Percentiles rank a stretch among this genome's conserved stretches.
These are phyloP conservation scores for Diplodia seriata DNA, from an alignment of 2,329 filamentous ascomycete species.

Conservation along the genomic window DNA sequence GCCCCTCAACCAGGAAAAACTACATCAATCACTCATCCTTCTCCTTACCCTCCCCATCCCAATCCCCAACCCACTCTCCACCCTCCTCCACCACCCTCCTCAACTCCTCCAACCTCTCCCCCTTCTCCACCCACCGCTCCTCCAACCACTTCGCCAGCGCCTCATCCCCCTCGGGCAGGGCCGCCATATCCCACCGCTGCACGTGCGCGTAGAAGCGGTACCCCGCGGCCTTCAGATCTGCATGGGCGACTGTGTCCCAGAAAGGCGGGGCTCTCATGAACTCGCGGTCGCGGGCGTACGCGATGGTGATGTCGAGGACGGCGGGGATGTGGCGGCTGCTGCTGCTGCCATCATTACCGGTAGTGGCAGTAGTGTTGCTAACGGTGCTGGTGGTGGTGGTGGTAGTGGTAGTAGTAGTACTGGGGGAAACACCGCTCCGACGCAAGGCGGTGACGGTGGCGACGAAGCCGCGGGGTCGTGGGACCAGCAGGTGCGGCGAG, in stretches of 20 bases:
- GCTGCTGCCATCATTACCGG: too few relatives aligned
- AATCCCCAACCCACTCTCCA: slow-evolving; percentile 1
- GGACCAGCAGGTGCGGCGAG: slow-evolving; percentile 64
- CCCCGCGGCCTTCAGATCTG: slow-evolving; percentile 36
- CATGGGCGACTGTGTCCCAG: slow-evolving; percentile 40
- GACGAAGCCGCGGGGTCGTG: slow-evolving; percentile 67
- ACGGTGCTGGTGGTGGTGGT: too few relatives aligned
- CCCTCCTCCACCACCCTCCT: slow-evolving; percentile 27
- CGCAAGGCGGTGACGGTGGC: slow-evolving; percentile 63
- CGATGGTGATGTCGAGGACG: slow-evolving; percentile 51
- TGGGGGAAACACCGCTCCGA: not conserved
- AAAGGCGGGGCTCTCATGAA: slow-evolving; percentile 46
- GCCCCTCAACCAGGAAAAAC: too few relatives aligned
- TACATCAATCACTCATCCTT: too few relatives aligned
- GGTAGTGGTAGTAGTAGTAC: too few relatives aligned
- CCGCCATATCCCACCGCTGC: slow-evolving; percentile 40
- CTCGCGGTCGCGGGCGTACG: slow-evolving; percentile 41
- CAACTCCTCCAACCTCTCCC: slow-evolving; percentile 43
- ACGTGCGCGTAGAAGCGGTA: slow-evolving; percentile 47
- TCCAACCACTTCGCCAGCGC: slow-evolving; percentile 47
- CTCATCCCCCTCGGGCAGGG: slow-evolving; percentile 41
- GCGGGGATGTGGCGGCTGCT: slow-evolving; percentile 45
- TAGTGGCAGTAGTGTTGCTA: too few relatives aligned
- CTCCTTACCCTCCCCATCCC: not conserved
- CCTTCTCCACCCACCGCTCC: slow-evolving; percentile 47